Evolutionary conservation across 192 early-diverging fungal genomes (phyloP), one percentile per base, ranked within the genome.

Genomic region (Backusella sp.): DNA sequence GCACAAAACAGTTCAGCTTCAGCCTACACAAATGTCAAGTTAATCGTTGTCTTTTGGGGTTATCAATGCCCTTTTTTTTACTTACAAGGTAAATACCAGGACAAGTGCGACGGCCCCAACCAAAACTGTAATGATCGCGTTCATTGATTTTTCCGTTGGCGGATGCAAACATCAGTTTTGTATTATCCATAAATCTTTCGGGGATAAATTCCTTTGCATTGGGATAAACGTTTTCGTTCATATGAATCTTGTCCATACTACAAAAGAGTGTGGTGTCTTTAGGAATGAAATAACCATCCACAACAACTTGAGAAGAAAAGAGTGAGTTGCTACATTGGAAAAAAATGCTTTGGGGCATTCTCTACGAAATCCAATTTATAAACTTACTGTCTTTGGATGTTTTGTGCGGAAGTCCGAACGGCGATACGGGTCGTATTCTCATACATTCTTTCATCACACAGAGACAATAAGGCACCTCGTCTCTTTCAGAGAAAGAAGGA

Each of bases 11-110:
- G 2, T 14, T 62, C 56, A 12, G 26, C 9, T 62, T 62, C 56
- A 26, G 56, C 56, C 56, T 62, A 62, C 4, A 32, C 3, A 32
- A 32, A 32, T 32, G 32, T 0, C 3, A 32, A 32, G 32, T 32
- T 3, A 32, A 32, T 32, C 2, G 32, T 32, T n/a, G n/a, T 32
- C 32, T 32, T 32, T 32, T 32, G 32, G 32, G 32, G 32, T 32
- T 32, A 32, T 32, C 32, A 32, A 32, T 32, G 1, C 32, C 32
- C 28, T 28, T 28, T 32, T 19, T 28, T 28, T 32, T 19, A 67
- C 44, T 72, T 72, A 72, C 70, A 14, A 72, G 44, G 32, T 72
- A 72, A 49, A 72, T 72, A 17, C 70, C 70, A 32, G 70, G 70
- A 12, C 70, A 72, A 19, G 39, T 72, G 49, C 70, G 70, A 26